phyloP scores from a whole-genome alignment of 1,284 basidiomycete genomes.

The Cryptococcus jaspeensis region DNA sequence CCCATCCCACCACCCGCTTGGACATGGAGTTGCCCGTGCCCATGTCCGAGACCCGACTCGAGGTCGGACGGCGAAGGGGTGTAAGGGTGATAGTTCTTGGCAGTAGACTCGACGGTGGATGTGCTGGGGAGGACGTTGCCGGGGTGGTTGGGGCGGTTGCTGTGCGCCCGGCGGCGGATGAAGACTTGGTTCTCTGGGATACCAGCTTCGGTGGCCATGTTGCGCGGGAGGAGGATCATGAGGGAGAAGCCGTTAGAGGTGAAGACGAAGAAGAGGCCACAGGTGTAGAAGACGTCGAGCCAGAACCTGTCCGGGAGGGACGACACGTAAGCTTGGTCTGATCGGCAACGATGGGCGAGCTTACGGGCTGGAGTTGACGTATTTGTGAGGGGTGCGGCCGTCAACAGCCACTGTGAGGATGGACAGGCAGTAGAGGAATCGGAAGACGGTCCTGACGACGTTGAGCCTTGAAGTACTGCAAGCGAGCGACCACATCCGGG shows the following conservation, averaged over 20 bases:
- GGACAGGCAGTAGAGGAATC: constrained; percentile 25
- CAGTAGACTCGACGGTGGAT: constrained; percentile 2
- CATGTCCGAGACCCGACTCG: too few species aligned
- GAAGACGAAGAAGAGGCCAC: constrained; percentile 30
- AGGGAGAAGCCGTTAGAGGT: constrained; percentile 30
- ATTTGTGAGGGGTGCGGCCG: constrained; percentile 23
- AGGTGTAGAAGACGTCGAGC: constrained; percentile 30
- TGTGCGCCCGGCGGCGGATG: constrained; percentile 9
- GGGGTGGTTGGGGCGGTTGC: not conserved
- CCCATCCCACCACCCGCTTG: not conserved
- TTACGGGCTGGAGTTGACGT: constrained; percentile 27
- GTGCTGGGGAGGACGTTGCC: not conserved
- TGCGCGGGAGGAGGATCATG: constrained; percentile 39
- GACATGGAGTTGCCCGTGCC: not conserved
- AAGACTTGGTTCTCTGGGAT: constrained; percentile 12
- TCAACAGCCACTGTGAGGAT: constrained; percentile 29
- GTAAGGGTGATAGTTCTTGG: constrained; percentile 3
- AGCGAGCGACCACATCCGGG: constrained; percentile 31
- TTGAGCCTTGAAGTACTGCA: constrained; percentile 40
- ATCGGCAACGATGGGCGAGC: not conserved
- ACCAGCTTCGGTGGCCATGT: constrained; percentile 20
- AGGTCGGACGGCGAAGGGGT: not conserved
- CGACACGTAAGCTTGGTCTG: not conserved
- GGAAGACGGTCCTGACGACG: constrained; percentile 27
- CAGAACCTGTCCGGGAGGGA: constrained; percentile 21